Evolutionary conservation across 805 yeast genomes (phyloP).

Genomic region (Saccharomycopsis sp.): DNA sequence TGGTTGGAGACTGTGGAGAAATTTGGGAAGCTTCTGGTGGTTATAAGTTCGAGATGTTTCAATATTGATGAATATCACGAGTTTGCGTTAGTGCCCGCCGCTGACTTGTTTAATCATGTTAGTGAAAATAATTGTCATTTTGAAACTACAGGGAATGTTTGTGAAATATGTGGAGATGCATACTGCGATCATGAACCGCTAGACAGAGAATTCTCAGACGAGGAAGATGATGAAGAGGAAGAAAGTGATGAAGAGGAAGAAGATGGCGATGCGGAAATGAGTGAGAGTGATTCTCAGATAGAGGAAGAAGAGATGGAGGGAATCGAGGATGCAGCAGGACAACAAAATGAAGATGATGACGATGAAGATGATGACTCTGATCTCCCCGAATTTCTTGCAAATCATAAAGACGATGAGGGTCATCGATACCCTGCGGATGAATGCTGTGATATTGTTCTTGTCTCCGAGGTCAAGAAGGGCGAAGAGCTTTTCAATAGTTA

Average conservation of each 20-base stretch:
- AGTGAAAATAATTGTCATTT: constrained; percentile 12
- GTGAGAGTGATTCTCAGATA: constrained; percentile 17
- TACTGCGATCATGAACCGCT: constrained; percentile 34
- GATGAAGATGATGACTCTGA: constrained; percentile 10
- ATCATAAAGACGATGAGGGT: constrained; percentile 21
- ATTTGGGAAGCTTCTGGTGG: constrained; percentile 16
- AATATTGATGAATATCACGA: constrained; percentile 64
- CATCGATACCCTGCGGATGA: constrained; percentile 36
- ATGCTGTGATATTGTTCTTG: constrained; percentile 65
- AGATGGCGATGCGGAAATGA: constrained; percentile 21
- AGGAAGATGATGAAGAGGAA: constrained; percentile 22
- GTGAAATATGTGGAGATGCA: constrained; percentile 41
- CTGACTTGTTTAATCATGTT: constrained; percentile 79
- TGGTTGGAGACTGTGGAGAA: constrained; percentile 7
- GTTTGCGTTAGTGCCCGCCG: constrained; percentile 80
- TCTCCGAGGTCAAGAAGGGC: constrained; percentile 36
- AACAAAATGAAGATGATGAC: background rate
- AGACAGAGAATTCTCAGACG: constrained; percentile 23
- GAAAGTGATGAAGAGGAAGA: constrained; percentile 22
- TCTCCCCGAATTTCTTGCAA: constrained; percentile 14
- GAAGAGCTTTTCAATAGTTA: constrained; percentile 76
- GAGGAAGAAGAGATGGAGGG: constrained; percentile 3
- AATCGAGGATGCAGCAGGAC: background rate
- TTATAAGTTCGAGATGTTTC: constrained; percentile 49
- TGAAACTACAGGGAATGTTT: constrained; percentile 34